Evolutionary conservation across 1,139 yeast species (phyloP), one percentile per base, ranked within the genome.

Genomic region (Nakaseomyces delphensis): DNA sequence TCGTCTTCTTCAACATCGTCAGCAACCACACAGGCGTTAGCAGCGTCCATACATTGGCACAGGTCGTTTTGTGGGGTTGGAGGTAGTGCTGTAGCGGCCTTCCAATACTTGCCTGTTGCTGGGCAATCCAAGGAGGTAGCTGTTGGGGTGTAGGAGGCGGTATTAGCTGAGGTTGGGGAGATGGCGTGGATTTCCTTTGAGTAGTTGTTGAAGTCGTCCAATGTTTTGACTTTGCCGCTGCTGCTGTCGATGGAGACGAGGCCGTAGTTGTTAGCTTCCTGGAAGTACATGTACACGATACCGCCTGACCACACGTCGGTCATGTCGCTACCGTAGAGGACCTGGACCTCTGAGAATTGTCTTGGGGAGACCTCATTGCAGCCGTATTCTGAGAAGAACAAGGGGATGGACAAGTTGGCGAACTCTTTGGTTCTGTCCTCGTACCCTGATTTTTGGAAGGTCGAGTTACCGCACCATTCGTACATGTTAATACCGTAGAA

Each of bases 401-500:
- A 67, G 41, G 93, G 93, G 43, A 81, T 70, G 38, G 83, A 73
- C 60, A 80, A 65, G 64, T 81, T 75, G 43, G 70, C 51, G 64
- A 83, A 85, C 52, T 83, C 84, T 39, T 70, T 66, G 37, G 95
- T 84, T 67, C 89, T 77, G 50, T 69, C 79, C 50, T 68, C 63
- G 69, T 82, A 87, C 52, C 96, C 96, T 38, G 95, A 83, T 14
- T 60, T 49, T 39, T 64, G 49, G 69, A 70, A 87, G 45, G 76
- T 63, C 21, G 91, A 76, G 38, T 65, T 56, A 52, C 96, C 96
- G 73, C 96, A 87, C 96, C 96, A 87, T 69, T 83, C 93, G 71
- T 87, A 87, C 86, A 83, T 83, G 76, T 87, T 87, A 59, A 86
- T 79, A 69, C 95, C 96, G 63, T 83, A 86, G 70, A 87, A 85